These are phyloP conservation scores for Rhynchospora pubera DNA, from an alignment of 176 grass and related monocot genomes.

Conservation along the genomic window DNA sequence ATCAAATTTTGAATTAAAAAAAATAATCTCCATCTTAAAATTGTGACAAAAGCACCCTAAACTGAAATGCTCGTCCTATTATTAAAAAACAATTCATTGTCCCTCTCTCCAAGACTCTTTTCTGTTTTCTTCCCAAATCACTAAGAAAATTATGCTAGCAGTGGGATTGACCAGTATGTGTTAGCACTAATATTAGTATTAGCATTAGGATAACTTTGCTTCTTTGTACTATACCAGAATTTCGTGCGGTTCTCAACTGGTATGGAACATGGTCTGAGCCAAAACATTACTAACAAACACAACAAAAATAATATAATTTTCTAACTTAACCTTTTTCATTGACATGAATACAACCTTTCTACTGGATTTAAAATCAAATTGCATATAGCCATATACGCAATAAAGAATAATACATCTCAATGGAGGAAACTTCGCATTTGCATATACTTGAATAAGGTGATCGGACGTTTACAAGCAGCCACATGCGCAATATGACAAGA, in stretches of 20 bases:
- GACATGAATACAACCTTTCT: not conserved
- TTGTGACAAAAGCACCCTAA: too few species aligned
- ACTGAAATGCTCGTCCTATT: too few species aligned
- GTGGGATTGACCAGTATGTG: not conserved
- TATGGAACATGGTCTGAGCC: conserved; percentile 81
- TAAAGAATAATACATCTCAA: not conserved
- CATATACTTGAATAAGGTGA: not conserved
- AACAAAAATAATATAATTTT: not conserved
- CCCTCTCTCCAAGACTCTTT: too few species aligned
- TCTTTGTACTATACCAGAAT: conserved; percentile 44
- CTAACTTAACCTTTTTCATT: not conserved
- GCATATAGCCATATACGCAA: not conserved
- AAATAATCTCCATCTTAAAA: too few species aligned
- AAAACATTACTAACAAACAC: conserved; percentile 49
- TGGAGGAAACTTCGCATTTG: not conserved
- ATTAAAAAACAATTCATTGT: too few species aligned
- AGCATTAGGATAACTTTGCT: not conserved
- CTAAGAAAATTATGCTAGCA: too few species aligned
- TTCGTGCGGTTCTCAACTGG: conserved; percentile 79
- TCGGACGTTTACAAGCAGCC: too few species aligned
- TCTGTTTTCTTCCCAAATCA: too few species aligned
- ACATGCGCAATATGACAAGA: too few species aligned
- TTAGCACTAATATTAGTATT: not conserved
- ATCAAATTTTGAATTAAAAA: too few species aligned
- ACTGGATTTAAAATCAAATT: not conserved